phyloP scores from a whole-genome alignment of 108 stramenopile genomes.

The Asterionellopsis glacialis region DNA sequence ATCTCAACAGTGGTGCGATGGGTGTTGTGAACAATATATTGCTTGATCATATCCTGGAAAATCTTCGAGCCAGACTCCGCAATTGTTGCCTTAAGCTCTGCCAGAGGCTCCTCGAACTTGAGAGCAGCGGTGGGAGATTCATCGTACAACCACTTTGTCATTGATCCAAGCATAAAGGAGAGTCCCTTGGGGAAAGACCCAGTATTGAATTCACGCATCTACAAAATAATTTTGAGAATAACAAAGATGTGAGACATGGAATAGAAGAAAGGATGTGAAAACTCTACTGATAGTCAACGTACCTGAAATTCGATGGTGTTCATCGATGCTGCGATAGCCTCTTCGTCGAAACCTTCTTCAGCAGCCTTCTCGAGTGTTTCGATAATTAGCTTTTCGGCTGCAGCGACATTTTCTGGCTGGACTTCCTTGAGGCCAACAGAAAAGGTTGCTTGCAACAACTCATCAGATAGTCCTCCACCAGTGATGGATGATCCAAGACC shows the following conservation, averaged over 20 bases:
- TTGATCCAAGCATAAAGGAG: conserved; percentile 92
- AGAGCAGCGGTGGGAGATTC: conserved; percentile 80
- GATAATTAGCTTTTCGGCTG: conserved; percentile 79
- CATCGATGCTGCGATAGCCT: conserved; percentile 87
- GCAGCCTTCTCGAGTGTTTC: conserved; percentile 76
- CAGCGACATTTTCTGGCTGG: conserved; percentile 59
- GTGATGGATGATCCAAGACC: conserved; percentile 88
- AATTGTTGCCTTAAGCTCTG: conserved; percentile 83
- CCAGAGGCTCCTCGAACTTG: conserved; percentile 88
- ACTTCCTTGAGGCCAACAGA: conserved; percentile 89
- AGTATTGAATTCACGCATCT: conserved; percentile 96
- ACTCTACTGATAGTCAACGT: neutral
- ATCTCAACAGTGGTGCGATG: conserved; percentile 93
- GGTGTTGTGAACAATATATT: conserved; percentile 80
- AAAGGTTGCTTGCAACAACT: conserved; percentile 91
- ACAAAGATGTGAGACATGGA: neutral
- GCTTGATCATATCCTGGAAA: conserved; percentile 81
- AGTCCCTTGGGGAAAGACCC: conserved; percentile 96
- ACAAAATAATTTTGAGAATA: neutral
- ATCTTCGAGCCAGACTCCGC: conserved; percentile 67
- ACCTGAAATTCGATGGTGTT: conserved; percentile 92
- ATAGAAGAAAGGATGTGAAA: neutral
- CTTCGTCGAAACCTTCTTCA: conserved; percentile 86
- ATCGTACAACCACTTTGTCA: conserved; percentile 94
- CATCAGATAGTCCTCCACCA: conserved; percentile 91